Conservation (phyloP, 2,329 filamentous ascomycete species). For the Lasiodiplodia theobromae region DNA sequence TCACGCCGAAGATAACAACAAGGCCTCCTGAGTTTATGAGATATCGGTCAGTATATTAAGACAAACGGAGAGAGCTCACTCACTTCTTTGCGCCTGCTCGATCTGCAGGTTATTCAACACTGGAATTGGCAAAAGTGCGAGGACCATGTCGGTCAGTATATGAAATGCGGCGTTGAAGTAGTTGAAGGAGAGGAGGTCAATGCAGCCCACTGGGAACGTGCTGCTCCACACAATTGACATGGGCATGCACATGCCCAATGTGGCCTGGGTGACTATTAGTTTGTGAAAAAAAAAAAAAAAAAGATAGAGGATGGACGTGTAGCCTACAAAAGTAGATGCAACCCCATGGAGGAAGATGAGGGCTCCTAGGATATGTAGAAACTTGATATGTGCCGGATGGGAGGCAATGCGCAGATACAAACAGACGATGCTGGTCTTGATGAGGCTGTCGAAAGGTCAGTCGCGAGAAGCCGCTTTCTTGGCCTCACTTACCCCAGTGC, state of each 20-base stretch:
- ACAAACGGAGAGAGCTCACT: background rate
- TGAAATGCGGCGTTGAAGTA: slow-evolving; percentile 7
- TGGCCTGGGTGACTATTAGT: background rate
- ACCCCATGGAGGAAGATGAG: background rate
- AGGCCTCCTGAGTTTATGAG: background rate
- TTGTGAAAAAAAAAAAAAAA: too few species aligned
- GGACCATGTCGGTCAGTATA: background rate
- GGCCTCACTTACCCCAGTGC: background rate
- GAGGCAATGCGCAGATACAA: slow-evolving; percentile 4
- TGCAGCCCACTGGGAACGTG: background rate
- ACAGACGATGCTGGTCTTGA: background rate
- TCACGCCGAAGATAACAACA: background rate
- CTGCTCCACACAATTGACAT: slow-evolving; percentile 3
- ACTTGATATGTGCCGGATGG: background rate
- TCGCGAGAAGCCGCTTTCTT: background rate
- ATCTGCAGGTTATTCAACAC: background rate
- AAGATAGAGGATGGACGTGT: background rate
- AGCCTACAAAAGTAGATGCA: background rate
- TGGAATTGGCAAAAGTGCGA: background rate
- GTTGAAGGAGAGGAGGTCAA: background rate
- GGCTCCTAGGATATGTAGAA: background rate
- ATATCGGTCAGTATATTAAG: background rate
- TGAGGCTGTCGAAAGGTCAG: background rate
- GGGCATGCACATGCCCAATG: background rate
- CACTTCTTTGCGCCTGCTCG: background rate